phyloP scores from a whole-genome alignment of 495 filamentous ascomycete species.

The Umbilicaria muhlenbergii region DNA sequence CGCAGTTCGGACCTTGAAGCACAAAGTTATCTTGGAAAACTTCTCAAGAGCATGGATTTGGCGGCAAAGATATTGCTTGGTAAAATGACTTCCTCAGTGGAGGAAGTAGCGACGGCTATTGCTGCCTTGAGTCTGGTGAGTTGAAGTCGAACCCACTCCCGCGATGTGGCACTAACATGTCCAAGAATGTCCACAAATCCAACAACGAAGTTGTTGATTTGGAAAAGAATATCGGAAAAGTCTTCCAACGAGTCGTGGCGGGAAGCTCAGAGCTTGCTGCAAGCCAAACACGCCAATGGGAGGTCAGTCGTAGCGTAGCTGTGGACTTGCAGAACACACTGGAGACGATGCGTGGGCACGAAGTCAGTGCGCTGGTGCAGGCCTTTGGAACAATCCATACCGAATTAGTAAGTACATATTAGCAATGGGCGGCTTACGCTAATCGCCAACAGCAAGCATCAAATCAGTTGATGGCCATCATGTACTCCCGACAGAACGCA shows the following conservation, averaged over 20 bases:
- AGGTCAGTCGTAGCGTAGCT: slow-evolving; percentile 2
- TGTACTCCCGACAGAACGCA: slow-evolving; percentile 8
- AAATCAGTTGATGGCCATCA: slow-evolving; percentile 9
- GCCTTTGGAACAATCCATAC: slow-evolving; percentile 12
- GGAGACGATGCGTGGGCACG: slow-evolving; percentile 14
- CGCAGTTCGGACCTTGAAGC: slow-evolving; percentile 18
- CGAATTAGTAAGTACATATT: slow-evolving; percentile 17
- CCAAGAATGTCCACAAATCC: slow-evolving; percentile 22
- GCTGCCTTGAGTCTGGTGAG: slow-evolving; percentile 21
- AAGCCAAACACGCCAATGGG: slow-evolving; percentile 11
- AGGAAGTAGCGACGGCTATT: slow-evolving; percentile 13
- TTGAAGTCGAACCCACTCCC: not conserved
- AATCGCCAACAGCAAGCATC: slow-evolving; percentile 18
- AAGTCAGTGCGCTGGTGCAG: slow-evolving; percentile 7
- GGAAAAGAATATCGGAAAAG: slow-evolving; percentile 15
- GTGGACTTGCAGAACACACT: slow-evolving; percentile 14
- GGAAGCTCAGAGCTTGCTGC: slow-evolving; percentile 17
- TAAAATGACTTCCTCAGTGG: slow-evolving; percentile 13
- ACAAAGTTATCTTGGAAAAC: slow-evolving; percentile 13
- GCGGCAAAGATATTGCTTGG: slow-evolving; percentile 11
- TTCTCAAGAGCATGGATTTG: slow-evolving; percentile 19
- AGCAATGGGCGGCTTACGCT: slow-evolving; percentile 16
- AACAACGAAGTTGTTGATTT: slow-evolving; percentile 17
- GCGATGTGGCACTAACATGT: not conserved
- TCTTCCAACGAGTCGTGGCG: slow-evolving; percentile 21